Conservation (phyloP, 345 rosid species). For the Gossypium anomalum region DNA sequence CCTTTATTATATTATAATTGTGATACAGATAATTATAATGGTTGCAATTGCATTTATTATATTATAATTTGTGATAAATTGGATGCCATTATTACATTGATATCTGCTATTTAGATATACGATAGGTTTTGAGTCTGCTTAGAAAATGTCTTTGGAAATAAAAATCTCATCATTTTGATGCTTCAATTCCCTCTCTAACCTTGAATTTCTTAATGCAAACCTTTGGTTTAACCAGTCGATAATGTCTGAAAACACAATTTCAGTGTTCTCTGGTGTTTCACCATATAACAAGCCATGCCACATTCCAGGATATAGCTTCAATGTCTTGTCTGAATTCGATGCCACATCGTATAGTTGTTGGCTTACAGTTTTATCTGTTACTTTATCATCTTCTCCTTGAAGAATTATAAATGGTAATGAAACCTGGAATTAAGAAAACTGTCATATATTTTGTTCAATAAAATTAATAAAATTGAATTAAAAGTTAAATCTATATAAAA, state of each 20-base stretch:
- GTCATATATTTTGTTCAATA: neutral
- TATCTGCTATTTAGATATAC: too few relatives aligned
- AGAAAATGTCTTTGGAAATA: neutral
- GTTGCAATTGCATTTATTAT: too few relatives aligned
- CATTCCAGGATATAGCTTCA: conserved; percentile 69
- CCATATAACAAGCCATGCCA: conserved; percentile 94
- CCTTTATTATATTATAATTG: too few relatives aligned
- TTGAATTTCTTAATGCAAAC: conserved; percentile 7
- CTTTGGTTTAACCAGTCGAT: conserved; percentile 59
- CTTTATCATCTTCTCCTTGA: conserved; percentile 81
- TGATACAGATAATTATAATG: too few relatives aligned
- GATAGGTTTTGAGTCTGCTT: too few relatives aligned
- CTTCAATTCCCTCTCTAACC: conserved; percentile 26
- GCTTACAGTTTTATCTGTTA: conserved; percentile 47
- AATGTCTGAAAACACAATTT: conserved; percentile 61
- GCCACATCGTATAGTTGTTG: conserved; percentile 38
- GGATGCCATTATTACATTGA: too few relatives aligned
- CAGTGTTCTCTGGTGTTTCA: conserved; percentile 48
- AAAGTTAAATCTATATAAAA: too few relatives aligned
- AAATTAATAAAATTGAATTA: too few relatives aligned
- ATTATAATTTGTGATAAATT: too few relatives aligned
- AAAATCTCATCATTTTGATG: conserved; percentile 2
- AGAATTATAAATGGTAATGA: conserved; percentile 66
- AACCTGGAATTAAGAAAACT: conserved; percentile 32
- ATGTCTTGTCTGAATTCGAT: conserved; percentile 62